Conservation (phyloP, 306 rosid genomes). For the Betula pendula region DNA sequence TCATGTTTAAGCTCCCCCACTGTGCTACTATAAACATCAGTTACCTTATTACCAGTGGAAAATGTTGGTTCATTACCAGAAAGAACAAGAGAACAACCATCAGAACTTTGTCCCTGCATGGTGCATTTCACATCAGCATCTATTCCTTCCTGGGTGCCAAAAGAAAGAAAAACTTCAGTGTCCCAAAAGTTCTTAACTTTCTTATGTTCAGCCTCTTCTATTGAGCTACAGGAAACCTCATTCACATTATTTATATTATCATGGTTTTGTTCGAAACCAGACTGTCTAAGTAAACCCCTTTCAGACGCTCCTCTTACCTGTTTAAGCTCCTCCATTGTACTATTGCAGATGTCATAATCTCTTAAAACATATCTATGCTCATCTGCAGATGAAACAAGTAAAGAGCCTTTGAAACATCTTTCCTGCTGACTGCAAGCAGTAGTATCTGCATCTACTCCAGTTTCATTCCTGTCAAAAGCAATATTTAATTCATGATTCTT, state of each 20-base stretch:
- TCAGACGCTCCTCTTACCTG: constrained; percentile 15
- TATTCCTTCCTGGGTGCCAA: constrained; percentile 29
- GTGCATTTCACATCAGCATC: constrained; percentile 30
- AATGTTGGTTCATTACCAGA: constrained; percentile 17
- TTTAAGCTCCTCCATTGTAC: constrained; percentile 15
- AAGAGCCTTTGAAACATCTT: constrained; percentile 8
- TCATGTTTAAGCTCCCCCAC: constrained; percentile 26
- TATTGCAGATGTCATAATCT: constrained; percentile 11
- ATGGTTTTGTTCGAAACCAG: constrained; percentile 24
- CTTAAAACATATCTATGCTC: constrained; percentile 19
- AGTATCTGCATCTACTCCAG: constrained; percentile 22
- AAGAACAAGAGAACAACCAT: constrained; percentile 20
- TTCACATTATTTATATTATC: constrained; percentile 34
- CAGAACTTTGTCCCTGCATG: constrained; percentile 16
- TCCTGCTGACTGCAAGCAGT: constrained; percentile 23
- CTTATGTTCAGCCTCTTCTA: constrained; percentile 35
- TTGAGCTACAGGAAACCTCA: constrained; percentile 29
- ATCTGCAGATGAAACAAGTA: constrained; percentile 14
- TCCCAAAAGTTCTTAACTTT: constrained; percentile 42
- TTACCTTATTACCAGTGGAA: constrained; percentile 9
- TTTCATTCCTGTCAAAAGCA: constrained; percentile 29
- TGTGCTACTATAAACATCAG: constrained; percentile 21
- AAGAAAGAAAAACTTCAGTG: constrained; percentile 33
- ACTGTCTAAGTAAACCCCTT: constrained; percentile 7
- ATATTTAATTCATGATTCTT: constrained; percentile 33